Evolutionary conservation across 148 eudicot genomes (phyloP).

Genomic region (Spergularia bocconei): DNA sequence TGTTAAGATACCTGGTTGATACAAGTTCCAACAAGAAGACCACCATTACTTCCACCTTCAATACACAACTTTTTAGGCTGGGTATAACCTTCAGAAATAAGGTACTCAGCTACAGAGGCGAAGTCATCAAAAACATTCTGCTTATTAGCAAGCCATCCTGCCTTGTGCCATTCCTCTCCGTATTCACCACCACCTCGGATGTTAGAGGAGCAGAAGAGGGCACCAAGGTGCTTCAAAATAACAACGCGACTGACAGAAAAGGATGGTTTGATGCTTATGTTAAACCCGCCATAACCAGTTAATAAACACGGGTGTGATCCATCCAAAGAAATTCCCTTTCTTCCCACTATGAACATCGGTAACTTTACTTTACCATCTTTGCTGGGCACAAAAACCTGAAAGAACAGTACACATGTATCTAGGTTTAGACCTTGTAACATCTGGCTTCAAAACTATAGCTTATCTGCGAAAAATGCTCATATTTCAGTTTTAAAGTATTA

Average conservation of each 20-base stretch:
- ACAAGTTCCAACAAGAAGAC: constrained; percentile 92
- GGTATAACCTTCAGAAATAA: constrained; percentile 78
- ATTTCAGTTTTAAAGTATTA: not conserved
- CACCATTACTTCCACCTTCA: constrained; percentile 99
- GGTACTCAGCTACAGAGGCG: constrained; percentile 78
- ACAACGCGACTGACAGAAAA: constrained; percentile 63
- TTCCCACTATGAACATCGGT: constrained; percentile 77
- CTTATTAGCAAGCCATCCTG: constrained; percentile 69
- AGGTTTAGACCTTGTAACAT: constrained; percentile 7
- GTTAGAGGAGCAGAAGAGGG: constrained; percentile 72
- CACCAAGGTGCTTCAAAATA: constrained; percentile 61
- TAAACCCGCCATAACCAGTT: constrained; percentile 90
- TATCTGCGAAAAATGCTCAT: not conserved
- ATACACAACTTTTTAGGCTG: constrained; percentile 68
- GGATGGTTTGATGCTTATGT: constrained; percentile 72
- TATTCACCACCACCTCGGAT: constrained; percentile 99
- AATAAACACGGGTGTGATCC: constrained; percentile 90
- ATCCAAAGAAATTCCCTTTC: constrained; percentile 65
- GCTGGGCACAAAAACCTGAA: constrained; percentile 72
- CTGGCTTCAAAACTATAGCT: not conserved
- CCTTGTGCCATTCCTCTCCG: constrained; percentile 98
- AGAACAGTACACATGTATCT: constrained; percentile 6
- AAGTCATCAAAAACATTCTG: constrained; percentile 90
- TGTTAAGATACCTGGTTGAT: constrained; percentile 91
- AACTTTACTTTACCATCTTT: constrained; percentile 72